phyloP scores from a whole-genome alignment of 768 basidiomycete species.

The Postia placenta region DNA sequence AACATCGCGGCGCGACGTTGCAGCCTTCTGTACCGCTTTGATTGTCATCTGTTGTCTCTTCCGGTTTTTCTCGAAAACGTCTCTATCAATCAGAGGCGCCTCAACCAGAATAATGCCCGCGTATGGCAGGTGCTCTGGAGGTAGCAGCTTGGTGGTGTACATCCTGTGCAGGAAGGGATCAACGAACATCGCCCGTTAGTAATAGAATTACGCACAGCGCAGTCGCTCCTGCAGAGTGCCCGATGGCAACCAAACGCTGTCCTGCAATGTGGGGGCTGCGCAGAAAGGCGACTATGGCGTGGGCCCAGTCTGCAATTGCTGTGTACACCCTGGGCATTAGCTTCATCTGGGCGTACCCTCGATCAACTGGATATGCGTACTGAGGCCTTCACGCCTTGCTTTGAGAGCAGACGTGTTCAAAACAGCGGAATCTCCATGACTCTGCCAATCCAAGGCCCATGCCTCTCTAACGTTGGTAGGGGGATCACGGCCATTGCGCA shows the following conservation, averaged over 20 bases:
- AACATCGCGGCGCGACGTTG: conserved; percentile 38
- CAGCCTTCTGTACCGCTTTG: conserved; percentile 16
- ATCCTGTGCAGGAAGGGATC: not conserved
- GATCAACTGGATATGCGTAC: no score
- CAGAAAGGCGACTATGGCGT: not conserved
- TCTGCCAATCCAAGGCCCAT: not conserved
- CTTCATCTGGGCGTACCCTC: no score
- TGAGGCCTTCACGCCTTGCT: not conserved
- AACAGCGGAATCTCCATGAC: not conserved
- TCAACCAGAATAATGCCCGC: not conserved
- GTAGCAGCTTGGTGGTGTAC: not conserved
- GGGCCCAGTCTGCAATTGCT: not conserved
- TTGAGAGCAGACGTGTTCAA: not conserved
- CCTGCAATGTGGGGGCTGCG: not conserved
- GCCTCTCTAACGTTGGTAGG: not conserved
- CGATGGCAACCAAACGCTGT: not conserved
- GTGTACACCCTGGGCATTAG: no score
- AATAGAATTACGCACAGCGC: not conserved
- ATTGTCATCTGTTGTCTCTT: conserved; percentile 14
- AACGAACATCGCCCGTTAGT: not conserved
- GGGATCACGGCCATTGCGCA: conserved; percentile 11
- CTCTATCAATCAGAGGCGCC: not conserved
- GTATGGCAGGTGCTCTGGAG: not conserved
- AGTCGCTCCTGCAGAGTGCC: not conserved
- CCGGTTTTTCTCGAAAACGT: not conserved